Evolutionary conservation across 257 asterid genomes (phyloP).

Genomic region (Galeopsis tetrahit): DNA sequence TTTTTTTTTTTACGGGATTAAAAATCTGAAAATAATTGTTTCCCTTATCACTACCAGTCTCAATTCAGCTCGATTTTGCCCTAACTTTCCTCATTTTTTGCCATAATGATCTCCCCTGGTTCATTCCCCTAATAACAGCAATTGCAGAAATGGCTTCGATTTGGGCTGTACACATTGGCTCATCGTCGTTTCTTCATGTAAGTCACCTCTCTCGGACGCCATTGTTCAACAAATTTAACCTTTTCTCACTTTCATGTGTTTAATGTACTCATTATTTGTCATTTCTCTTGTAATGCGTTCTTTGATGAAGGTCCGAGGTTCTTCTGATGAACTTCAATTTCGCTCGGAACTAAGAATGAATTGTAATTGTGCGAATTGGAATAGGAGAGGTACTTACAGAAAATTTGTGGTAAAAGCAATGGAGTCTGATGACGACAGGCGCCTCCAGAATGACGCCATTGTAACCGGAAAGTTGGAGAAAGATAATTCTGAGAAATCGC

Average conservation of each 20-base stretch:
- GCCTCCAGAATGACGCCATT: slow-evolving; percentile 38
- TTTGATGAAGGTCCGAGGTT: slow-evolving; percentile 40
- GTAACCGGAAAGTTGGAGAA: slow-evolving; percentile 34
- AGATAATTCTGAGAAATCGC: slow-evolving; percentile 33
- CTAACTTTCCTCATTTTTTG: slow-evolving; percentile 30
- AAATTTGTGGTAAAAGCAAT: slow-evolving; percentile 48
- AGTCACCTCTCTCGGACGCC: slow-evolving; percentile 24
- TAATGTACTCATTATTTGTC: not conserved
- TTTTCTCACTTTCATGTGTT: slow-evolving; percentile 6
- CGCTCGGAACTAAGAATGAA: slow-evolving; percentile 35
- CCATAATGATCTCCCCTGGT: slow-evolving; percentile 34
- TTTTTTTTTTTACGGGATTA: too few relatives aligned
- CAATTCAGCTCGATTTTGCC: slow-evolving; percentile 33
- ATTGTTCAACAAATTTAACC: not conserved
- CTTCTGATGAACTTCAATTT: slow-evolving; percentile 34
- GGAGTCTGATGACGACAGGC: slow-evolving; percentile 44
- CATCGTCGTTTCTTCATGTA: slow-evolving; percentile 48
- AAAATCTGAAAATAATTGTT: not conserved
- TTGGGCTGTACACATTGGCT: slow-evolving; percentile 43
- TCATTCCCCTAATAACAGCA: slow-evolving; percentile 14
- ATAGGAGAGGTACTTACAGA: slow-evolving; percentile 36
- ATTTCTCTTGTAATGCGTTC: slow-evolving; percentile 11
- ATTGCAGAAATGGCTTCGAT: slow-evolving; percentile 52
- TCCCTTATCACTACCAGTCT: not conserved
- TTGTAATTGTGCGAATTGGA: slow-evolving; percentile 34